phyloP scores from a whole-genome alignment of 306 rosid species.

The Boehmeria nivea region DNA sequence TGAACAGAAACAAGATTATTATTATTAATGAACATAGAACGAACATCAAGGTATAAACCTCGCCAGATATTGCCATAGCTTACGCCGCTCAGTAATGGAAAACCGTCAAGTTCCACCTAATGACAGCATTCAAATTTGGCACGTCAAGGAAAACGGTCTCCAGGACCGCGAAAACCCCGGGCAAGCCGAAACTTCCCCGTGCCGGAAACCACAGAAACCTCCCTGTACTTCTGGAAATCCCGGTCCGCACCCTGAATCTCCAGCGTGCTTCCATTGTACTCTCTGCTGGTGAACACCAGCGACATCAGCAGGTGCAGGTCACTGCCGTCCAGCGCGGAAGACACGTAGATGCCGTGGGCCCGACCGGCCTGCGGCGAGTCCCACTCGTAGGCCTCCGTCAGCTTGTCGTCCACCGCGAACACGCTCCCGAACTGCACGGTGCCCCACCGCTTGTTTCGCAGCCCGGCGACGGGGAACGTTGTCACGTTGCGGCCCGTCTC shows the following conservation, averaged over 20 bases:
- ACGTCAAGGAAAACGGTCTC: not conserved
- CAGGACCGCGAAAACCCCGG: no score
- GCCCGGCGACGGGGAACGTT: not conserved
- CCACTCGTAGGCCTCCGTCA: no score
- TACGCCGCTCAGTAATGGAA: no score
- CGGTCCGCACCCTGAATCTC: conserved; percentile 25
- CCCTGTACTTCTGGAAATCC: conserved; percentile 7
- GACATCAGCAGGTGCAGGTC: conserved; percentile 1
- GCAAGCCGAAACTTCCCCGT: conserved; percentile 24
- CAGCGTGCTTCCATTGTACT: conserved; percentile 24
- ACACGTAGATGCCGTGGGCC: not conserved
- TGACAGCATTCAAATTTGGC: not conserved
- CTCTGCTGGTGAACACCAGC: conserved; percentile 22
- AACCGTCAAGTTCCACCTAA: not conserved
- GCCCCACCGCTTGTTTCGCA: not conserved
- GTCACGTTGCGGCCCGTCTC: not conserved
- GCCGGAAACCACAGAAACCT: conserved; percentile 22
- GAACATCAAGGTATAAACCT: no score
- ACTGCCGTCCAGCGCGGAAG: not conserved
- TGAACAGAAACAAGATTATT: no score
- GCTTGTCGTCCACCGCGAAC: not conserved
- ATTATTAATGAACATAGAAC: no score
- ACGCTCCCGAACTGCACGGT: not conserved
- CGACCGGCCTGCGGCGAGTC: not conserved
- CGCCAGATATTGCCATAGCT: no score